Evolutionary conservation across 805 yeast species (phyloP).

Genomic region (Hanseniaspora jakobsenii): DNA sequence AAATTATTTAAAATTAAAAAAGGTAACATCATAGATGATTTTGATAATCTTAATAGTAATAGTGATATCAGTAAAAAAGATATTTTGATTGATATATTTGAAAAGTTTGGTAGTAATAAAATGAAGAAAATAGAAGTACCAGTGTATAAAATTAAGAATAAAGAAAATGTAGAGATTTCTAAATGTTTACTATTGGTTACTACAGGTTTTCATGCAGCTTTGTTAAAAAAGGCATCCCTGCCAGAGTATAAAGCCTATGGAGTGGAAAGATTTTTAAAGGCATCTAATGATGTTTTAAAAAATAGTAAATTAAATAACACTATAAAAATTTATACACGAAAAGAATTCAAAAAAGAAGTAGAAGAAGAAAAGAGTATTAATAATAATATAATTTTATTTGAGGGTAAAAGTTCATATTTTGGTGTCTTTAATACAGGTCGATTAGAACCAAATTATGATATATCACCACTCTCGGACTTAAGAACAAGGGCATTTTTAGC

Average conservation of each 20-base stretch:
- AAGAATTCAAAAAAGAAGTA: not conserved
- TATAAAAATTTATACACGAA: not conserved
- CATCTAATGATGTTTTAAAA: not conserved
- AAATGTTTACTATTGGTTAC: slow-evolving; percentile 5
- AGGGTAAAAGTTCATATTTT: slow-evolving; percentile 12
- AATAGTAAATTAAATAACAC: slow-evolving; percentile 1
- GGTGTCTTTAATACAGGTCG: slow-evolving; percentile 11
- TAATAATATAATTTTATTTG: too few relatives aligned
- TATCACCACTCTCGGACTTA: slow-evolving; percentile 7
- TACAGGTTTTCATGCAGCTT: slow-evolving; percentile 12
- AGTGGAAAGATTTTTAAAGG: slow-evolving; percentile 11
- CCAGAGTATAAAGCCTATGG: slow-evolving; percentile 11
- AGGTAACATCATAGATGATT: not conserved
- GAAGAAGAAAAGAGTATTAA: too few relatives aligned
- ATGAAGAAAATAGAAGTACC: not conserved
- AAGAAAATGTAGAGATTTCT: not conserved
- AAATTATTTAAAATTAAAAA: slow-evolving; percentile 5
- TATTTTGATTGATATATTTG: not conserved
- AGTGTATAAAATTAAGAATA: not conserved
- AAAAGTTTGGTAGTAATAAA: not conserved
- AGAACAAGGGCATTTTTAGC: not conserved
- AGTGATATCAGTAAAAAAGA: too few relatives aligned
- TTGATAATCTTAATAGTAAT: not conserved
- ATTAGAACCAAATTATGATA: slow-evolving; percentile 12
- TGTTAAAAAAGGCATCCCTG: slow-evolving; percentile 7